Conservation (phyloP, 345 rosid genomes). For the Rubroshorea leprosula region DNA sequence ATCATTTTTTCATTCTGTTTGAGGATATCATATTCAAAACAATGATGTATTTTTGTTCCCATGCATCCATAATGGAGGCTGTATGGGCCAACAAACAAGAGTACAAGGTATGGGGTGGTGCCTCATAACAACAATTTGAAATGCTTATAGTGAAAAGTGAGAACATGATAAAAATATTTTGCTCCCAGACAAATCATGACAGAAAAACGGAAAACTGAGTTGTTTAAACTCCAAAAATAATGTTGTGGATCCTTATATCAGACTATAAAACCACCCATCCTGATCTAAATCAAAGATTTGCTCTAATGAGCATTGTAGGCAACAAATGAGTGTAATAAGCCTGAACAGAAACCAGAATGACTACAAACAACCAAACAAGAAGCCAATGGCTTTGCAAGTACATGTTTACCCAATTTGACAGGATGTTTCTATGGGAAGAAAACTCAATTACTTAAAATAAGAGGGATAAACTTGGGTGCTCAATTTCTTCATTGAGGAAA, state of each 20-base stretch:
- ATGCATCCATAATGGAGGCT: constrained; percentile 4
- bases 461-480: not conserved
- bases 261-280: not conserved
- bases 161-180: not conserved
- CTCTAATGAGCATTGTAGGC: not conserved
- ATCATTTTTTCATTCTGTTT: too few relatives aligned
- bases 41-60: not conserved
- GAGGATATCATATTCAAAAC: not conserved
- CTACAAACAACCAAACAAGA: too few relatives aligned
- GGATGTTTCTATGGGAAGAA: not conserved
- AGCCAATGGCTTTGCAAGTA: not conserved
- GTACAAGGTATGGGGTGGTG: not conserved
- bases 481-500: too few relatives aligned
- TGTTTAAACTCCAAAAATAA: too few relatives aligned
- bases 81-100: not conserved
- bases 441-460: not conserved
- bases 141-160: too few relatives aligned
- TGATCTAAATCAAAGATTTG: not conserved
- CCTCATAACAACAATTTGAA: not conserved
- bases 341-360: too few relatives aligned
- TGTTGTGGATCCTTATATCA: too few relatives aligned
- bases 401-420: not conserved
- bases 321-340: not conserved
- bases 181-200: too few relatives aligned
- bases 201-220: too few relatives aligned